Evolutionary conservation across 2,329 filamentous ascomycete species (phyloP), one percentile per base, ranked within the genome.

Genomic region (Xylariaceae sp.): DNA sequence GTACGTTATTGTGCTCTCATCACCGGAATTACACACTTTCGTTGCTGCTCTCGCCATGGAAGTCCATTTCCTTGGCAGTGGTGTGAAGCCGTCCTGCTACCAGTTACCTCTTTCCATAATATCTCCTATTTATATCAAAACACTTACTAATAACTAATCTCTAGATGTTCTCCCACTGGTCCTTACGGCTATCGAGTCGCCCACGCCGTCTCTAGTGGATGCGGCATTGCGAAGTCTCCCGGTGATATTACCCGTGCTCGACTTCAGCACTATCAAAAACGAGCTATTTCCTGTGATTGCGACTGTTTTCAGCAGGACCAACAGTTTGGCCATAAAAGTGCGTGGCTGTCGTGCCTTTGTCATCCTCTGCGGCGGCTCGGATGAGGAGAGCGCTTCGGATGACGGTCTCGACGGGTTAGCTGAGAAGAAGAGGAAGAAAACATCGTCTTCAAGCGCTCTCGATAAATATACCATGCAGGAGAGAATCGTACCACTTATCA

Each of bases 381-480:
- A 78, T 15, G 80, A 82, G 60, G 72, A 75, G 4, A 76, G 75
- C 1, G 73, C 75, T 1, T 77, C 77, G 47, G 78, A 83, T 51
- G 90, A 94, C 71, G 92, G 90, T 3, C 80, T 97, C 2, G 88
- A 90, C 65, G 92, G 91, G 0, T 78, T 92, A 70, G 69, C 76
- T 48, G 74, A 82, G 65, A 72, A 78, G 55, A 78, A 82, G 53
- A 84, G 82, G 69, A 81, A 83, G 59, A 87, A 87, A 70, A 77
- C 81, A 1, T 83, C 82, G 2, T 88, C 84, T 0, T 88, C 88
- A 0, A 91, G 86, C 1, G 92, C 93, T 2, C 78, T 99, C 34
- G 94, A 99, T 77, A 97, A 97, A 73, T 97, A 94, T 71, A 97
- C 94, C 0, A 93, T 99, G 77, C 94, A 99, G 73, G 94, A 99